phyloP scores from a whole-genome alignment of 768 basidiomycete genomes.

The Tylopilus plumbeoviolaceoides region DNA sequence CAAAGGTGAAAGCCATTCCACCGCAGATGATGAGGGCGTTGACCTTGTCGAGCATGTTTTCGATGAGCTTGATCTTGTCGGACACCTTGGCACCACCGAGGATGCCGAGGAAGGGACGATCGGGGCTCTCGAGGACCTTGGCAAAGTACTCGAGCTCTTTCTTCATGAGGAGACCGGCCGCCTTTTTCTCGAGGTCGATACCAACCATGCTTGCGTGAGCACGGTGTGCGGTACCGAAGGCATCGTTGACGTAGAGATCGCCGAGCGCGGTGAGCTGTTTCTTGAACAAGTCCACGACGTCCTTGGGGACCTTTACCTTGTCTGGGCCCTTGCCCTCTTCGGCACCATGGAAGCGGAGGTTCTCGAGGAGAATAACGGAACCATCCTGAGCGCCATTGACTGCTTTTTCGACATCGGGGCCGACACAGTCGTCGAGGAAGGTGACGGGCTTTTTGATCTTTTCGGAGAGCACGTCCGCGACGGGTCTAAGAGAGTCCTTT shows the following conservation, averaged over 20 bases:
- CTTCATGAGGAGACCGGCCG: slow-evolving; percentile 95
- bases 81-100: slow-evolving; percentile 98
- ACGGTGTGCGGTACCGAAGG: slow-evolving; percentile 97
- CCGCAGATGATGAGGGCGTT: slow-evolving; percentile 94
- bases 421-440: slow-evolving; percentile 85
- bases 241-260: slow-evolving; percentile 97
- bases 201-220: slow-evolving; percentile 99
- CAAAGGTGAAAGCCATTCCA: slow-evolving; percentile 99
- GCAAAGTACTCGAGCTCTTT: slow-evolving; percentile 99
- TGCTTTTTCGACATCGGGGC: slow-evolving; percentile 75
- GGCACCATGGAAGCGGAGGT: slow-evolving; percentile 96
- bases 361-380: slow-evolving; percentile 88
- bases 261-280: slow-evolving; percentile 87
- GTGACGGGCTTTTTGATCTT: slow-evolving; percentile 55
- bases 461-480: slow-evolving; percentile 60
- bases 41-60: slow-evolving; percentile 99
- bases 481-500: slow-evolving; percentile 89
- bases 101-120: slow-evolving; percentile 95
- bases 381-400: slow-evolving; percentile 59
- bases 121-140: slow-evolving; percentile 92
- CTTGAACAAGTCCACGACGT: slow-evolving; percentile 77
- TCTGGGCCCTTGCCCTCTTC: slow-evolving; percentile 98
- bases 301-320: slow-evolving; percentile 90
- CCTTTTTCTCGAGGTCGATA: slow-evolving; percentile 85
- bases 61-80: slow-evolving; percentile 98